These are phyloP conservation scores for Coemansia sp. DNA, from an alignment of 192 early-diverging fungal species.

Conservation along the genomic window DNA sequence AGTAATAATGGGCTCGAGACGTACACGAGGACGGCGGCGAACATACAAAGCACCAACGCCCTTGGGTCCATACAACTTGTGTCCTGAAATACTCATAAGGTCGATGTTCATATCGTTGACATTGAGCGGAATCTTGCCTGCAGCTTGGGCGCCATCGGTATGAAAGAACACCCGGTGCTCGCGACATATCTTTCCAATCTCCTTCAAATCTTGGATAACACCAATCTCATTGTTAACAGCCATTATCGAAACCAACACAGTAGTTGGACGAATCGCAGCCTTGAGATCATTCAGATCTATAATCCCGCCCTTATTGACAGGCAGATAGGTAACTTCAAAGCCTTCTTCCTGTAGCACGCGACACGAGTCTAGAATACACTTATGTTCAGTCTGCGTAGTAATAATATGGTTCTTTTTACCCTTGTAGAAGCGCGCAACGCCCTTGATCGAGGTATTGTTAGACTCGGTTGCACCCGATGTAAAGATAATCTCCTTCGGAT, in stretches of 20 bases:
- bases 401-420: constrained; percentile 94
- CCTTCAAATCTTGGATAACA: constrained; percentile 87
- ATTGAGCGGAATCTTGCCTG: constrained; percentile 92
- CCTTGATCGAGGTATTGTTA: constrained; percentile 93
- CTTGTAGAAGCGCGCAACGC: constrained; percentile 93
- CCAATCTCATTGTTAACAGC: constrained; percentile 99
- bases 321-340: constrained; percentile 93
- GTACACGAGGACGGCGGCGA: constrained; percentile 87
- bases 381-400: constrained; percentile 97
- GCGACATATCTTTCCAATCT: constrained; percentile 87
- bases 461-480: constrained; percentile 96
- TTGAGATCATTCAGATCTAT: constrained; percentile 79
- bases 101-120: constrained; percentile 93
- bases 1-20: constrained; percentile 84
- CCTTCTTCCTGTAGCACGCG: constrained; percentile 93
- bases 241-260: constrained; percentile 92
- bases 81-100: constrained; percentile 93
- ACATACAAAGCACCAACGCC: constrained; percentile 94
- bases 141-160: constrained; percentile 94
- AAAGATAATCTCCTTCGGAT: constrained; percentile 96
- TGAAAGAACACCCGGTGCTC: constrained; percentile 92
- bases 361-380: constrained; percentile 97
- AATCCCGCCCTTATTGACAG: constrained; percentile 79
- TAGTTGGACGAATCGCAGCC: constrained; percentile 85
- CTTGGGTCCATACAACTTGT: constrained; percentile 98